Conservation (phyloP, 495 filamentous ascomycete genomes). For the Podospora didyma region DNA sequence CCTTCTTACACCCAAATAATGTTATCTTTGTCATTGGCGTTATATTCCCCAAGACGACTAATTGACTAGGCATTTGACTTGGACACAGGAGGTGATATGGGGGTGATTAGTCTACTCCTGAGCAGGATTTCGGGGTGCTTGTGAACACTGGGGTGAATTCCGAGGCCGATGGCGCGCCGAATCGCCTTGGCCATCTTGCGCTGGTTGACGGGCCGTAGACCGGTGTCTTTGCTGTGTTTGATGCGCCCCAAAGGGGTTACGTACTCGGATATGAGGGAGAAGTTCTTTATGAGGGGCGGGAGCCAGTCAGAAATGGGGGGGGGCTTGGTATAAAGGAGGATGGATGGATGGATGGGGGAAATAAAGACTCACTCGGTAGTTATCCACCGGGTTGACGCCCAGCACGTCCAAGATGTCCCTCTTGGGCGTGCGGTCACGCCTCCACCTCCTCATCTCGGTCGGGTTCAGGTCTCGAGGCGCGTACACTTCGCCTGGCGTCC, state of each 20-base stretch:
- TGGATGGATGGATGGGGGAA: background rate
- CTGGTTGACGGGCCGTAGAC: conserved; percentile 84
- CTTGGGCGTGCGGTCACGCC: conserved; percentile 28
- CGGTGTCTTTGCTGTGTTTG: conserved; percentile 66
- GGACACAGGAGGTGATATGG: background rate
- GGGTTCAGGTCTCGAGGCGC: conserved; percentile 81
- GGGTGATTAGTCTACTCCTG: background rate
- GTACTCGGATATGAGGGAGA: conserved; percentile 86
- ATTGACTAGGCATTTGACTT: too few relatives aligned
- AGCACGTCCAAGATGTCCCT: conserved; percentile 77
- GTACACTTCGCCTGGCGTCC: conserved; percentile 76
- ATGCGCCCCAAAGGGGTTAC: conserved; percentile 82
- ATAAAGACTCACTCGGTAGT: conserved; percentile 68
- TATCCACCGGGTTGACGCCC: conserved; percentile 72
- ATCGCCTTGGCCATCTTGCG: conserved; percentile 89
- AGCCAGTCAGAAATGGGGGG: too few relatives aligned
- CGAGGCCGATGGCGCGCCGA: conserved; percentile 78
- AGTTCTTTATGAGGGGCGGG: too few relatives aligned
- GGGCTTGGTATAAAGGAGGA: too few relatives aligned
- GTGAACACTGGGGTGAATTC: conserved; percentile 90
- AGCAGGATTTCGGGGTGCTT: conserved; percentile 80
- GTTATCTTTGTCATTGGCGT: too few relatives aligned
- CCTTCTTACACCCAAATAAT: too few relatives aligned
- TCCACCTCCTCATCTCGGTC: conserved; percentile 68
- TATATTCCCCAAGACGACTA: too few relatives aligned